Conservation (phyloP, 192 early-diverging fungal species). For the Rhizoclosmatium globosum region DNA sequence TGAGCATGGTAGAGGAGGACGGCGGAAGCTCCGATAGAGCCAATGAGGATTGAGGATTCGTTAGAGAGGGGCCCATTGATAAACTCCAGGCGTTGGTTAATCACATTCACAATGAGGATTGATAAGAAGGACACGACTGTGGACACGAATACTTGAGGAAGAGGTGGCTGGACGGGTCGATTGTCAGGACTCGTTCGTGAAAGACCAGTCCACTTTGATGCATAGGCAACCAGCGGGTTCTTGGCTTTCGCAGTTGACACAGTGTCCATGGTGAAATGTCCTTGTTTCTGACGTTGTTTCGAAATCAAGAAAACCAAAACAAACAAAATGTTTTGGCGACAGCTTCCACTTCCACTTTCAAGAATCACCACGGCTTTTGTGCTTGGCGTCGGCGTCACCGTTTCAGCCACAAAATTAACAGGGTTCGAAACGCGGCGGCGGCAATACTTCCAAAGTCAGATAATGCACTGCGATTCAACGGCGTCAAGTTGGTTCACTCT, state of each 20-base stretch:
- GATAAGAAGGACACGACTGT: neutral
- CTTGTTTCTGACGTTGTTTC: neutral
- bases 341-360: neutral
- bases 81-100: neutral
- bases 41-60: neutral
- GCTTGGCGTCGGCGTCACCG: neutral
- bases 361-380: neutral
- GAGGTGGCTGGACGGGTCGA: neutral
- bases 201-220: neutral
- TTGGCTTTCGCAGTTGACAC: too few relatives aligned
- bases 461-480: neutral
- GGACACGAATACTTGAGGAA: neutral
- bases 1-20: conserved; percentile 69
- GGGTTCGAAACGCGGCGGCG: neutral
- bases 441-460: neutral
- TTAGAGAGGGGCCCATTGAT: neutral
- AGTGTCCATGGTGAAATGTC: too few relatives aligned
- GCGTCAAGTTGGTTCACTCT: neutral
- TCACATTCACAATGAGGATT: neutral
- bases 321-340: neutral
- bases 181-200: neutral
- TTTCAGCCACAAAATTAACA: neutral
- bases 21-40: conserved; percentile 59
- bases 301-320: neutral
- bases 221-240: neutral